A percentile compares a stretch with the other conserved stretches of the same genome.
Evolutionary conservation across 2,329 filamentous ascomycete species (phyloP).

Genomic region (Sporothrix dimorphospora): DNA sequence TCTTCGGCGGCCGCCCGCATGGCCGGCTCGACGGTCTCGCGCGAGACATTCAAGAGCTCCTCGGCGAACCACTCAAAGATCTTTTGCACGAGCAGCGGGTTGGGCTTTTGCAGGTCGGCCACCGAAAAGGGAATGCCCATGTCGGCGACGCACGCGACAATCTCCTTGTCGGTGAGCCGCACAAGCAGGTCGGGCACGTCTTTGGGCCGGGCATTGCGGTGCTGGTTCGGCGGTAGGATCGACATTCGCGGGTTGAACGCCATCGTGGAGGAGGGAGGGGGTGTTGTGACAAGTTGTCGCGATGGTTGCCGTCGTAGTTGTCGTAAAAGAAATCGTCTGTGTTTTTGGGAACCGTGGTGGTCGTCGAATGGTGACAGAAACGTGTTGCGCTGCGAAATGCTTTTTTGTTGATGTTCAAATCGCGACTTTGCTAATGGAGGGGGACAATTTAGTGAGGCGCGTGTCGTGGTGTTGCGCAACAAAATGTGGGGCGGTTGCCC

Average conservation of each 20-base stretch:
- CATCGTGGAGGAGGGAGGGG: conserved; percentile 46
- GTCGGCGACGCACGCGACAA: conserved; percentile 95
- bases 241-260: conserved; percentile 64
- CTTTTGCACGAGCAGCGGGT: conserved; percentile 91
- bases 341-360: background rate
- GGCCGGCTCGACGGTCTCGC: conserved; percentile 89
- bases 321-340: background rate
- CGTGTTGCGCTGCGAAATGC: background rate
- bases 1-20: conserved; percentile 93
- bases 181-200: conserved; percentile 62
- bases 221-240: conserved; percentile 58
- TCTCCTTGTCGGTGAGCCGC: conserved; percentile 72
- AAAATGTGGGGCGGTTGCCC: conserved; percentile 32
- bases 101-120: conserved; percentile 89
- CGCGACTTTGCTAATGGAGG: background rate
- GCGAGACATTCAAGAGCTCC: conserved; percentile 88
- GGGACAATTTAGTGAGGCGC: conserved; percentile 9
- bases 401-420: conserved; percentile 13
- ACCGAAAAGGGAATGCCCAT: conserved; percentile 89
- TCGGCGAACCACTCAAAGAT: conserved; percentile 98
- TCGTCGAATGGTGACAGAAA: background rate
- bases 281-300: background rate
- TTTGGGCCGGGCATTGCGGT: conserved; percentile 57
- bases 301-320: background rate
- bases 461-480: conserved; percentile 24